Evolutionary conservation across 2,329 filamentous ascomycete genomes (phyloP), one percentile per base, ranked within the genome.

Genomic region (Sclerotinia subarctica): DNA sequence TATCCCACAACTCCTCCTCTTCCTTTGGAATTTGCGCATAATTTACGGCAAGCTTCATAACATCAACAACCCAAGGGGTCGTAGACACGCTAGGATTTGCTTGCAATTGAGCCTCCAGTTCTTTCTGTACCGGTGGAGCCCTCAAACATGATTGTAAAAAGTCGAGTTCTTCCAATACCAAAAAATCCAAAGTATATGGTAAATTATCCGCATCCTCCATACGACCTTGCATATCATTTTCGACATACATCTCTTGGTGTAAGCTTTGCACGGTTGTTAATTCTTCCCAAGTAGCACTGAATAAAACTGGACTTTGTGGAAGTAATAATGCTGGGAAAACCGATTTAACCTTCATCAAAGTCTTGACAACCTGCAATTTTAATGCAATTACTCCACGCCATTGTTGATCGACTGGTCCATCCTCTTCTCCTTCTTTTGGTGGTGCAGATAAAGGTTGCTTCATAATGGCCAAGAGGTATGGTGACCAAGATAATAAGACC

Each of bases 1-100:
- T 93, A 74, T 97, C 93, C 95, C 95, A 99, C 13, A 99, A 81
- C 10, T 92, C 93, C 80, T 97, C 93, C 76, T 98, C 95, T 78
- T 99, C 95, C 38, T 88, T 89, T 2, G 91, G 94, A 74, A 99
- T 96, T 72, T 94, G 92, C 17, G 93, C 90, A 79, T 96, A 98
- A 1, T 89, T 88, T 26, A 93, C 88, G 13, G 93, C 87, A 72
- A 97, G 85, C 77, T 90, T 91, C 87, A 97, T 91, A 26, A 97
- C 88, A 75, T 97, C 91, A 46, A 91, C 85, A 72, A 97, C 85
- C 94, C 94, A 98, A 10, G 88, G 87, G 2, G 89, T 88, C 13
- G 87, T 84, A 68, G 87, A 84, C 3, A 86, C 85, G 38, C 83
- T 83, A 62, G 84, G 81, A 68, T 87, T 84, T 21, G 86, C 72